A percentile compares a stretch with the other conserved stretches of the same genome.
Conservation (phyloP, 352 stramenopile genomes). For the Thraustochytrium sp. region DNA sequence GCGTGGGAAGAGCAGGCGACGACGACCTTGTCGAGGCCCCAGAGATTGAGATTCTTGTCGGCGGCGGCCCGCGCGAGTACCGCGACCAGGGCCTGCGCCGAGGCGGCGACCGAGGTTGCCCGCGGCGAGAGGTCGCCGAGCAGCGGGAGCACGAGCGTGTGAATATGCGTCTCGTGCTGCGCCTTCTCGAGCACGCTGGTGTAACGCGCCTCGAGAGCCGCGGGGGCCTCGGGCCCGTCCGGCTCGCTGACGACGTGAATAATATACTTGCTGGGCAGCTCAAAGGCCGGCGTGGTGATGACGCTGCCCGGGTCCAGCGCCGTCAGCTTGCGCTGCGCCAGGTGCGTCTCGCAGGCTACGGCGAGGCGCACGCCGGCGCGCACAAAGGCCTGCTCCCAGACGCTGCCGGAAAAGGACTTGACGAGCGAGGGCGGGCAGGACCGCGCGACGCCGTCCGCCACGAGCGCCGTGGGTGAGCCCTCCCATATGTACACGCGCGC, state of each 20-base stretch:
- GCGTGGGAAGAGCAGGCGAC: not conserved
- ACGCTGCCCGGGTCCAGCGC: not conserved
- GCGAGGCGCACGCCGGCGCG: slow-evolving; percentile 3
- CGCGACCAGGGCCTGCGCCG: not conserved
- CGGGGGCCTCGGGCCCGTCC: not conserved
- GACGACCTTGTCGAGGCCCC: slow-evolving; percentile 1
- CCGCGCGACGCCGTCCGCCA: not conserved
- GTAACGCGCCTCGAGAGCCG: not conserved
- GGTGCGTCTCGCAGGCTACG: not conserved
- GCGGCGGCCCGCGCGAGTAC: not conserved
- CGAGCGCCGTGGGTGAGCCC: not conserved
- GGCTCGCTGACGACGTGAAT: not conserved
- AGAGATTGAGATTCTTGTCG: not conserved
- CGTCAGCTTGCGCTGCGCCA: not conserved
- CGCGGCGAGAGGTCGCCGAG: not conserved
- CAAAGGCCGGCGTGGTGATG: slow-evolving; percentile 17
- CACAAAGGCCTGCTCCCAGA: slow-evolving; percentile 4
- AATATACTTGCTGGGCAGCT: slow-evolving; percentile 37
- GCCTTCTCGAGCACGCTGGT: not conserved
- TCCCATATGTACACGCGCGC: not conserved
- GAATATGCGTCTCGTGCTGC: not conserved
- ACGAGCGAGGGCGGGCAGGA: not conserved
- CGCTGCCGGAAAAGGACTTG: not conserved
- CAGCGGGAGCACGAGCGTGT: not conserved
- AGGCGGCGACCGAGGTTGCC: not conserved